Conservation (phyloP, 2,329 filamentous ascomycete genomes). For the Sporothrix phasma region DNA sequence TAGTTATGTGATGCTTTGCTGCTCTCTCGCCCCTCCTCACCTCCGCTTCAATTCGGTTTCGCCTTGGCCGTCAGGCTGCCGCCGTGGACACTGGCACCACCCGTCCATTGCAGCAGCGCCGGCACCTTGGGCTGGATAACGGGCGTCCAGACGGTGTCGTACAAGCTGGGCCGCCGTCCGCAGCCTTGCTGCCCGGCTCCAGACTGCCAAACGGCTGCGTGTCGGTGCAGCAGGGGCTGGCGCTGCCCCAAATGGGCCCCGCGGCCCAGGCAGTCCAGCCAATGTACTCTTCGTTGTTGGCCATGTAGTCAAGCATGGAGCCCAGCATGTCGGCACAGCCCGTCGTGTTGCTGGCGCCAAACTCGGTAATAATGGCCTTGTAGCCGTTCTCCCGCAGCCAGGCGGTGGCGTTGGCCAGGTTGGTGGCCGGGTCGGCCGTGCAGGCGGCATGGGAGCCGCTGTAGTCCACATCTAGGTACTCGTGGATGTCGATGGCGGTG, state of each 20-base stretch:
- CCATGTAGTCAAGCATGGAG: constrained; percentile 37
- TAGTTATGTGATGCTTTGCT: too few relatives aligned
- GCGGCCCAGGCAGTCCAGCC: constrained; percentile 44
- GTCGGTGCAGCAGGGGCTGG: constrained; percentile 32
- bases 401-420: constrained; percentile 33
- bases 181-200: constrained; percentile 36
- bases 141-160: constrained; percentile 37
- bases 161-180: constrained; percentile 34
- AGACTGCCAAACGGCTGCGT: constrained; percentile 33
- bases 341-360: constrained; percentile 37
- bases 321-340: constrained; percentile 32
- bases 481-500: constrained; percentile 41
- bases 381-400: constrained; percentile 36
- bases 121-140: constrained; percentile 31
- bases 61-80: not conserved
- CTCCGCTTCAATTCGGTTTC: not conserved
- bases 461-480: constrained; percentile 41
- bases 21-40: not conserved
- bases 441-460: constrained; percentile 35
- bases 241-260: constrained; percentile 37
- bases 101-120: constrained; percentile 14
- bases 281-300: constrained; percentile 36
- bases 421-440: constrained; percentile 29
- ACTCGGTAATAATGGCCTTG: constrained; percentile 41
- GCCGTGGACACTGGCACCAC: constrained; percentile 10